A percentile compares a stretch with the other conserved stretches of the same genome.
Conservation (phyloP, 345 rosid genomes). For the Ceriops tagal region DNA sequence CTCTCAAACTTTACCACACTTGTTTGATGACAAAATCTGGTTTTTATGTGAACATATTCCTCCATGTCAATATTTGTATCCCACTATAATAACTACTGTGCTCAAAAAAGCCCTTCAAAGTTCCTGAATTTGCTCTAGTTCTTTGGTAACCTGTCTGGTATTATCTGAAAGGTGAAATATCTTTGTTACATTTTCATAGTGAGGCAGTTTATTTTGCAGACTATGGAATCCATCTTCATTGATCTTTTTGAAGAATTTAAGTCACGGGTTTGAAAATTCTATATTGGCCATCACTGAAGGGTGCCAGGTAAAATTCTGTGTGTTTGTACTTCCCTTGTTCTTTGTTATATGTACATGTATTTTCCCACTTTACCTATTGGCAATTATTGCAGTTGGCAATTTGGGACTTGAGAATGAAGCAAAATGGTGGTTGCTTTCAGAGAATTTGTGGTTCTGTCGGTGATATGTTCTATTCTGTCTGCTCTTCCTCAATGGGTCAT, state of each 20-base stretch:
- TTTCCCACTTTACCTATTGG: constrained; percentile 17
- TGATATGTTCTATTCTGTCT: constrained; percentile 50
- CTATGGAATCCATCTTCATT: constrained; percentile 64
- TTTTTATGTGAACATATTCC: no score
- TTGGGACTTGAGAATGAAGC: constrained; percentile 68
- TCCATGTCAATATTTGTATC: no score
- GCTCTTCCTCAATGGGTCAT: constrained; percentile 49
- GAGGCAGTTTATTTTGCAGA: constrained; percentile 31
- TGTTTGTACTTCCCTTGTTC: not conserved
- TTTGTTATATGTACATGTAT: not conserved
- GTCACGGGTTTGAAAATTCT: constrained; percentile 41
- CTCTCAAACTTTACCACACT: no score
- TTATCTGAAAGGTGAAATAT: no score
- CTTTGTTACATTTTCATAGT: no score
- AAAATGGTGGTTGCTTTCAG: constrained; percentile 57
- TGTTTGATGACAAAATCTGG: no score
- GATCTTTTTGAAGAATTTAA: constrained; percentile 42
- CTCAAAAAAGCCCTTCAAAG: not conserved
- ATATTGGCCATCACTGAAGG: constrained; percentile 59
- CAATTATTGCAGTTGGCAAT: constrained; percentile 43
- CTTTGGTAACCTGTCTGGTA: not conserved
- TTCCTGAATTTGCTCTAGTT: not conserved
- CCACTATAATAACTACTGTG: no score
- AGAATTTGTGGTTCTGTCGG: constrained; percentile 61
- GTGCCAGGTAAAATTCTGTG: constrained; percentile 44